These are phyloP conservation scores for Salmacisia buchloeana DNA, from an alignment of 1,284 basidiomycete genomes.

Conservation along the genomic window DNA sequence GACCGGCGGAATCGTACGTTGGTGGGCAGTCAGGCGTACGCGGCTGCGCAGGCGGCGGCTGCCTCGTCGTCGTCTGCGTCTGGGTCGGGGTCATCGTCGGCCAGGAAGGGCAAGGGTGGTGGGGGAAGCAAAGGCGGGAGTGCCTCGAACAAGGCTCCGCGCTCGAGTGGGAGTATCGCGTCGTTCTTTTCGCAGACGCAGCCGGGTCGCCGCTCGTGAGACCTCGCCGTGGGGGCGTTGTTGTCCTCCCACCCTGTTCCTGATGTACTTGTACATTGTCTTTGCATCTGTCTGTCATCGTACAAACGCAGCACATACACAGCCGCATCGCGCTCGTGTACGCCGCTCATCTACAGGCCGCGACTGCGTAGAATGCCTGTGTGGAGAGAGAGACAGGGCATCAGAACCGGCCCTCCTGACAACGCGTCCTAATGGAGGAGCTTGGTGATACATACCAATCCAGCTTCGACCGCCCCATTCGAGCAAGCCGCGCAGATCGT, in stretches of 20 bases:
- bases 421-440: no score
- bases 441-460: background rate
- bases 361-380: background rate
- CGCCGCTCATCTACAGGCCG: background rate
- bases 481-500: background rate
- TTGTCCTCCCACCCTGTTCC: no score
- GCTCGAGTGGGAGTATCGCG: background rate
- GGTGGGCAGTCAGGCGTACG: background rate
- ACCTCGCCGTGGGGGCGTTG: no score
- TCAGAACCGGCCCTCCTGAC: no score
- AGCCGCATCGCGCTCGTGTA: no score
- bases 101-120: background rate
- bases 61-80: background rate
- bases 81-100: background rate
- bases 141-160: no score
- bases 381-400: no score
- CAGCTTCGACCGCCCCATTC: conserved; percentile 4
- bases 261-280: background rate
- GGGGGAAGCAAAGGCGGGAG: background rate
- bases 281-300: background rate
- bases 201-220: no score
- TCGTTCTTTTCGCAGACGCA: conserved; percentile 2
- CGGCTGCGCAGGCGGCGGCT: background rate
- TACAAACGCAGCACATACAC: no score
- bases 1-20: background rate